A percentile compares a stretch with the other conserved stretches of the same genome.
Evolutionary conservation across 371 early-diverging fungal genomes (phyloP).

Genomic region (Syncephalastrum monosporum): DNA sequence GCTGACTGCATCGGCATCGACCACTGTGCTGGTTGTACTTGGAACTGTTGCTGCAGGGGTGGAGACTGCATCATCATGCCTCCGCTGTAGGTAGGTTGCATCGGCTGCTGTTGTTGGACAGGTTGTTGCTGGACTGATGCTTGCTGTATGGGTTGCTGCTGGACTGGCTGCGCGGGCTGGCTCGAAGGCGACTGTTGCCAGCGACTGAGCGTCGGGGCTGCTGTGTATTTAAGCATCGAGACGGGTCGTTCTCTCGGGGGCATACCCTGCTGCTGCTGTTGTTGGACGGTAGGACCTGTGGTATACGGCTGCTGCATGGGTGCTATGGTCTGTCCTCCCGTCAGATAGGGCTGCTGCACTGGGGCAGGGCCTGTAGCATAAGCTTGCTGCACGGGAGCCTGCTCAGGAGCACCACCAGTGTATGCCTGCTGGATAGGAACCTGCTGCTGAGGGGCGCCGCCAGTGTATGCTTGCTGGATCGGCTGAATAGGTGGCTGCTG

Average conservation of each 20-base stretch:
- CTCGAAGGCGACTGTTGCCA: slow-evolving; percentile 21
- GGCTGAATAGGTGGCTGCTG: neutral
- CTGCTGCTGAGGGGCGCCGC: neutral
- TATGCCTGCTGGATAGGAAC: slow-evolving; percentile 1
- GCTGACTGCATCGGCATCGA: slow-evolving; percentile 13
- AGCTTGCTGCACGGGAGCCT: neutral
- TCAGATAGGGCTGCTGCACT: neutral
- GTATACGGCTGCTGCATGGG: slow-evolving; percentile 8
- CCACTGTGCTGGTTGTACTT: slow-evolving; percentile 8
- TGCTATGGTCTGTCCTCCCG: neutral
- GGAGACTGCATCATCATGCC: slow-evolving; percentile 6
- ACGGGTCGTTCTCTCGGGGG: slow-evolving; percentile 31
- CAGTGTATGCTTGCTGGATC: neutral
- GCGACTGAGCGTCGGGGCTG: slow-evolving; percentile 31
- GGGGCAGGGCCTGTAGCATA: neutral
- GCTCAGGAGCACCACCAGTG: neutral
- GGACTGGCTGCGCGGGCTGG: neutral
- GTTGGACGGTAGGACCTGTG: slow-evolving; percentile 2
- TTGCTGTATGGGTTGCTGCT: slow-evolving; percentile 6
- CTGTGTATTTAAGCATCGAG: slow-evolving; percentile 19
- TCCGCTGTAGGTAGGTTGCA: slow-evolving; percentile 4
- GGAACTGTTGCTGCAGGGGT: slow-evolving; percentile 15
- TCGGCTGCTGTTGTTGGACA: slow-evolving; percentile 16
- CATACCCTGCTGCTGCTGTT: slow-evolving; percentile 2
- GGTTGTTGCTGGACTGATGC: slow-evolving; percentile 7